Evolutionary conservation across 176 grass and related monocot species (phyloP), one percentile per base, ranked within the genome.

Genomic region (Raddia guianensis): DNA sequence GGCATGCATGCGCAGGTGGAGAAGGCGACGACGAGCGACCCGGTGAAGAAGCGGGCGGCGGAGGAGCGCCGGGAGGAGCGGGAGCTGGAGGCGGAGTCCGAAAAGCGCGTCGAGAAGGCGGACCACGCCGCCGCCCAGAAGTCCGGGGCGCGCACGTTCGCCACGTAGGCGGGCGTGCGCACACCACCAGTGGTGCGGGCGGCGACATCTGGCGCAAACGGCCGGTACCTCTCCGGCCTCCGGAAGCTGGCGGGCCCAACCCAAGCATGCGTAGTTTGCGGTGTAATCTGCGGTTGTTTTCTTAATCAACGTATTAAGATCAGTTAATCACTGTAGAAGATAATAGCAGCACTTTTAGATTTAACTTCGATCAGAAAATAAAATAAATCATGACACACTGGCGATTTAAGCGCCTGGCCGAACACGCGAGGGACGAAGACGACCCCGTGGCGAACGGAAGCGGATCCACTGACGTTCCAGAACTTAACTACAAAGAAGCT

Each of bases 21-120:
- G 40, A 97, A 91, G 91, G 82, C 83, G 72, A 97, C 59, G 72
- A 89, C 94, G 8, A 79, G 68, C 2, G 85, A 91, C 65, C 87
- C 87, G 49, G 32, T 6, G 49, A 72, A 88, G 87, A 97, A 97
- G 82, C 79, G 56, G 6, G 79, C 73, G 12, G 85, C 76, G 9
- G 88, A 90, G 75, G 85, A 89, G 82, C 67, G 57, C 12, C 88
- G 93, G 82, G 73, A 75, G 42, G 89, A 91, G 60, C 82, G 64
- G 66, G 82, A 60, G 66, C 85, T 62, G 52, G 82, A 84, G 73
- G 87, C 87, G 3, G 84, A 89, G 53, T 78, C 84, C 14, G 62
- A 85, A 20, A 79, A 97, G 86, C 82, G 83, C 34, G 74, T 77
- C 2, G 78, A 88, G 63, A 91, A 85, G 70, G 67, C 48, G 58